A percentile compares a stretch with the other conserved stretches of the same genome.
Evolutionary conservation across 805 yeast genomes (phyloP).

Genomic region (Spathaspora passalidarum): DNA sequence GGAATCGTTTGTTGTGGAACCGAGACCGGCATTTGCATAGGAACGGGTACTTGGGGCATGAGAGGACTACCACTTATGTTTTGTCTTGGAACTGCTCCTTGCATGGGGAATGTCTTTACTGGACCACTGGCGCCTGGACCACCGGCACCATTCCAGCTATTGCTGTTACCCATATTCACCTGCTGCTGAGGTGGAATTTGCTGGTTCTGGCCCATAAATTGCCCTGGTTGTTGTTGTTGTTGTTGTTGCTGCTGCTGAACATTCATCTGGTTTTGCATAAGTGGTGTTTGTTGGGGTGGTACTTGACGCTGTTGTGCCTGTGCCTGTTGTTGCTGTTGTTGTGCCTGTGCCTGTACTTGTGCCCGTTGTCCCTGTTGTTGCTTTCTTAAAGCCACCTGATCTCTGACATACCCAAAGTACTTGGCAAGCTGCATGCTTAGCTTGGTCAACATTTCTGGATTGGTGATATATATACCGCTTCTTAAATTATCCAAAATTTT

Average conservation of each 20-base stretch:
- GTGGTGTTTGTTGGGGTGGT: background rate
- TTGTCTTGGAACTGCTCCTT: constrained; percentile 3
- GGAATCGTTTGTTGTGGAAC: constrained; percentile 8
- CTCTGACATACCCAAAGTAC: constrained; percentile 72
- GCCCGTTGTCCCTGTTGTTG: constrained; percentile 28
- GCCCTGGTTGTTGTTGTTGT: constrained; percentile 7
- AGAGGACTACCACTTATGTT: constrained; percentile 23
- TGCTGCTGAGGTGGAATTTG: constrained; percentile 3
- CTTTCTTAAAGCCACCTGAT: constrained; percentile 46
- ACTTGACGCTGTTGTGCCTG: constrained; percentile 5
- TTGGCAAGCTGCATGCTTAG: constrained; percentile 69
- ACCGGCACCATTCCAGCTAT: background rate
- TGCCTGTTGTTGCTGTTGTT: constrained; percentile 5
- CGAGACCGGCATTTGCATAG: constrained; percentile 4
- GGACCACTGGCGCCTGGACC: background rate
- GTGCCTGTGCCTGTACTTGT: constrained; percentile 11
- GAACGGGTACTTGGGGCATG: constrained; percentile 19
- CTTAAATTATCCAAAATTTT: constrained; percentile 70
- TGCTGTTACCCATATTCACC: background rate
- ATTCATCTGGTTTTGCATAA: constrained; percentile 7
- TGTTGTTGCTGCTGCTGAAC: constrained; percentile 20
- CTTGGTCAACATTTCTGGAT: constrained; percentile 68
- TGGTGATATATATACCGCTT: constrained; percentile 63
- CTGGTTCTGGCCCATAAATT: constrained; percentile 7
- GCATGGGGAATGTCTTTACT: constrained; percentile 2